Percentiles rank a stretch among this genome's conserved stretches.
phyloP scores from a whole-genome alignment of 2,329 filamentous ascomycete species.

The Fonsecaea pedrosoi region DNA sequence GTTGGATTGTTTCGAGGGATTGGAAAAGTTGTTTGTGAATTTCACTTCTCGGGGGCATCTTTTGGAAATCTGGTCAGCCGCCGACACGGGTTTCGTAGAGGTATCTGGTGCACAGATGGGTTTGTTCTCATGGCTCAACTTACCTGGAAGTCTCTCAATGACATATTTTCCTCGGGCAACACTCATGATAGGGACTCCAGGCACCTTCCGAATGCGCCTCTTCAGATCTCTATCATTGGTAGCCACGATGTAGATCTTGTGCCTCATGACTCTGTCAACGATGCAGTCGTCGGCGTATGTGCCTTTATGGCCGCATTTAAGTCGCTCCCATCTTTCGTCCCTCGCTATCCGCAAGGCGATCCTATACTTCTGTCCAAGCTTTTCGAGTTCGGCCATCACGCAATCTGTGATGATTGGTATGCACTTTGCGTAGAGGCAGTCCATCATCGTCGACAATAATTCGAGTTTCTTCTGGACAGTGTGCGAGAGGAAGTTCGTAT shows the following conservation, averaged over 20 bases:
- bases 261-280: slow-evolving; percentile 73
- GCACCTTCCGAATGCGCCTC: slow-evolving; percentile 81
- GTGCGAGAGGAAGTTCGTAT: slow-evolving; percentile 90
- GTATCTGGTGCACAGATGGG: background rate
- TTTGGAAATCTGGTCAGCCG: slow-evolving; percentile 20
- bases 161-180: slow-evolving; percentile 90
- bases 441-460: slow-evolving; percentile 87
- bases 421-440: slow-evolving; percentile 89
- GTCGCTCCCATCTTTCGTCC: slow-evolving; percentile 84
- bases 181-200: slow-evolving; percentile 72
- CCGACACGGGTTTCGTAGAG: background rate
- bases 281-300: slow-evolving; percentile 87
- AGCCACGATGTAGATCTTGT: slow-evolving; percentile 78
- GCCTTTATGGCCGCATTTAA: slow-evolving; percentile 90
- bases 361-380: slow-evolving; percentile 85
- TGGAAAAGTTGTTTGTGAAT: background rate
- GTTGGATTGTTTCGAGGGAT: background rate
- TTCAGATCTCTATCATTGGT: slow-evolving; percentile 77
- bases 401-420: slow-evolving; percentile 85
- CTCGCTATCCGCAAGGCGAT: slow-evolving; percentile 84
- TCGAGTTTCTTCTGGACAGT: slow-evolving; percentile 91
- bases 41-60: slow-evolving; percentile 39
- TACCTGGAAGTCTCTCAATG: slow-evolving; percentile 85
- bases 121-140: slow-evolving; percentile 10
- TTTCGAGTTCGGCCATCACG: slow-evolving; percentile 85